Evolutionary conservation across 345 rosid genomes (phyloP).

Genomic region (Aquilaria malaccensis): DNA sequence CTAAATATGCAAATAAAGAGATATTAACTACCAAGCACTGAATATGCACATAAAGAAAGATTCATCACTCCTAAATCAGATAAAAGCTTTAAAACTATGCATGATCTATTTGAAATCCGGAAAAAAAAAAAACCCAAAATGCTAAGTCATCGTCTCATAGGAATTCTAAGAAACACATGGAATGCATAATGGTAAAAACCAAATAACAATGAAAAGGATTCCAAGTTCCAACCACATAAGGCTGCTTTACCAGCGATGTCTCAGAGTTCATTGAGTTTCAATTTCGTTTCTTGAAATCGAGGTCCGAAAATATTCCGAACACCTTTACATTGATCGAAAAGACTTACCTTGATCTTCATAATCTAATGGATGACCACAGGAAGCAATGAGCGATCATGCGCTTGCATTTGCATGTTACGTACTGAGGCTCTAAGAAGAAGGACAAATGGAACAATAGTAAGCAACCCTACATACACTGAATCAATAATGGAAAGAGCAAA

Average conservation of each 20-base stretch:
- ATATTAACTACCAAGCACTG: too few relatives aligned
- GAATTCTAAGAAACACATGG: too few relatives aligned
- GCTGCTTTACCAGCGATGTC: conserved; percentile 29
- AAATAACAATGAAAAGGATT: too few relatives aligned
- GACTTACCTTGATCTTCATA: conserved; percentile 21
- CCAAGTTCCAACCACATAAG: conserved; percentile 26
- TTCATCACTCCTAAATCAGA: too few relatives aligned
- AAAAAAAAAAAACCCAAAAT: too few relatives aligned
- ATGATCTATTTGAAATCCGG: too few relatives aligned
- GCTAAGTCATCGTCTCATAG: too few relatives aligned
- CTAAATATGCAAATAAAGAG: too few relatives aligned
- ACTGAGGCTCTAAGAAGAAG: not conserved
- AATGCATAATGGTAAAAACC: too few relatives aligned
- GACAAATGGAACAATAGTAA: not conserved
- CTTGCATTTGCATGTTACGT: conserved; percentile 13
- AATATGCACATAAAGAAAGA: too few relatives aligned
- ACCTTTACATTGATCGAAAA: conserved; percentile 29
- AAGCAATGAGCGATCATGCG: conserved; percentile 36
- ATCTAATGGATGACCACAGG: not conserved
- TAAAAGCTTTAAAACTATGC: too few relatives aligned
- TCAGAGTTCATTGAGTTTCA: conserved; percentile 18
- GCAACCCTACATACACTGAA: not conserved
- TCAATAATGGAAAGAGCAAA: too few relatives aligned
- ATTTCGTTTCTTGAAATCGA: conserved; percentile 10
- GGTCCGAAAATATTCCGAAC: conserved; percentile 24